These are phyloP conservation scores for Acacia concinna DNA, from an alignment of 331 rosid species.

Conservation along the genomic window DNA sequence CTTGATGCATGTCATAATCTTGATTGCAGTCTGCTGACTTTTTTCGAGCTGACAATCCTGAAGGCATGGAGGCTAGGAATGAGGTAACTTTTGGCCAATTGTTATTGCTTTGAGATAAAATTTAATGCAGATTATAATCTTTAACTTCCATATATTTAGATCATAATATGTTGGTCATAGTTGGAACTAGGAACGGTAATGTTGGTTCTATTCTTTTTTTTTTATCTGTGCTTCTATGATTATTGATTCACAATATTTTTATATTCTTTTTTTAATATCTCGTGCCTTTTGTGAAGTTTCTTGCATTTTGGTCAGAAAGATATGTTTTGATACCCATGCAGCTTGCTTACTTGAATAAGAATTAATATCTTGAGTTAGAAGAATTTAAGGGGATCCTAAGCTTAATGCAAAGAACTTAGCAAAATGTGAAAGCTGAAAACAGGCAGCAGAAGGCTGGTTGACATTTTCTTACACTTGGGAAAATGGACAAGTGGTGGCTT, in stretches of 20 bases:
- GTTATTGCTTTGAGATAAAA: slow-evolving; percentile 20
- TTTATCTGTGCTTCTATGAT: background rate
- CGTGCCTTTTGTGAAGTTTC: slow-evolving; percentile 5
- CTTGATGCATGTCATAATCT: slow-evolving; percentile 31
- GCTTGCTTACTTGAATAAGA: slow-evolving; percentile 12
- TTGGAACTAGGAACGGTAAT: background rate
- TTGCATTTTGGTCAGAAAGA: background rate
- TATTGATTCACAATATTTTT: slow-evolving; percentile 1
- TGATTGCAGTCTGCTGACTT: slow-evolving; percentile 84
- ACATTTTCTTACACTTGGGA: background rate
- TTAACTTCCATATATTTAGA: slow-evolving; percentile 5
- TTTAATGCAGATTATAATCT: background rate
- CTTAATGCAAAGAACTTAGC: slow-evolving; percentile 1
- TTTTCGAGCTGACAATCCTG: slow-evolving; percentile 95
- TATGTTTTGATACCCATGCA: background rate
- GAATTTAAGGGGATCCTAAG: slow-evolving; percentile 18
- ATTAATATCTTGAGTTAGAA: background rate
- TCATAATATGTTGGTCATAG: background rate
- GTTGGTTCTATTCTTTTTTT: slow-evolving; percentile 2
- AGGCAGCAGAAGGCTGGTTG: background rate
- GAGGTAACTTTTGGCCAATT: slow-evolving; percentile 61
- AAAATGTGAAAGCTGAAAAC: slow-evolving; percentile 1
- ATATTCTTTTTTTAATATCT: background rate
- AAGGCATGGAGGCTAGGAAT: slow-evolving; percentile 95
- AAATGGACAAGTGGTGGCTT: slow-evolving; percentile 13